Base-by-base conservation (phyloP, 371 early-diverging fungal species). In the Mucor indicus region DNA sequence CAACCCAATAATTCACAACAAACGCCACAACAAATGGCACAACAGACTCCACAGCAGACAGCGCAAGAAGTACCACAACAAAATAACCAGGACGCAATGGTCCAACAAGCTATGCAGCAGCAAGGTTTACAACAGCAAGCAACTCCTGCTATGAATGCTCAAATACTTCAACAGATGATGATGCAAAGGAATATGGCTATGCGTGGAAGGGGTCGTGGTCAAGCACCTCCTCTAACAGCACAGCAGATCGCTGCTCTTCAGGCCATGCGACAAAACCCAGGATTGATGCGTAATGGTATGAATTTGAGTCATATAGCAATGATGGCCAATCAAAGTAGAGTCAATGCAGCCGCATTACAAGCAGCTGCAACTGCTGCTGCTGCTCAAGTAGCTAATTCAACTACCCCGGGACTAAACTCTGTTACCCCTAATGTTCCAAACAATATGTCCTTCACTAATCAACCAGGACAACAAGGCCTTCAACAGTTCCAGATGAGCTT, bases 401-500 rank as follows among this genome's bases (percentile, higher is more conserved):
- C 6, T 29, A 29, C 6, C 30, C 23, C 16, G 43, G 29, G 16
- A 36, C 10, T n/a, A 16, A n/a, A 16, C 37, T n/a, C 31, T 13
- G 31, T 30, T 11, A 30, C 31, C 11, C 31, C 9, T 13, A 30
- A 30, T 9, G 31, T 30, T 17, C 9, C 22, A 22, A 43, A 27
- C 11, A 43, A 29, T 3, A 33, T 33, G 8, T 35, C 50, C 9
- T 33, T 33, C 6, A 11, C n/a, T 4, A 33, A 33, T 15, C 35
- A 33, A 15, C 35, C 6, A 33, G 35, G 13, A 15, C 58, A 57
- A 24, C 58, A 64, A 31, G 40, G 40, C 12, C 46, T 67, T 10
- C 69, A 69, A 22, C 73, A 68, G 44, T 62, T 64, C 35, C 64
- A 72, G 47, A 53, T 62, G 56, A 62, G 46, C 22, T 40, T 62